Evolutionary conservation across 2,329 filamentous ascomycete genomes (phyloP), one percentile per base, ranked within the genome.

Genomic region (Fonsecaea erecta): DNA sequence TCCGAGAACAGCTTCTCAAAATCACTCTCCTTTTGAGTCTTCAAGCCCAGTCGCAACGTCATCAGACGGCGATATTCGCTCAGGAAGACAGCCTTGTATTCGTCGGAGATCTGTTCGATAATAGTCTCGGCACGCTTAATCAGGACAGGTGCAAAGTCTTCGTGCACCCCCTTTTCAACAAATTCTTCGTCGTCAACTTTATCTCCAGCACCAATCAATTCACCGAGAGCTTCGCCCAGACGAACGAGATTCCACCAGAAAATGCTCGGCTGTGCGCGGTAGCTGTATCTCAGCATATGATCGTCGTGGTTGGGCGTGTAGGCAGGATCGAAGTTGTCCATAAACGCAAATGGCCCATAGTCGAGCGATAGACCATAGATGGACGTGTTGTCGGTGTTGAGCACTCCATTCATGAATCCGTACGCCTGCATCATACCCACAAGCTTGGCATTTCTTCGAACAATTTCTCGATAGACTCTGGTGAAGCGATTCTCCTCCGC

Each of bases 301-400:
- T 99, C 95, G 77, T 99, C 95, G 76, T 99, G 95, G 75, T 99
- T 99, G 0, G 95, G 95, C 0, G 95, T 99, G 77, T 98, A 99
- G 16, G 84, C 82, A 0, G 94, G 94, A 73, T 99, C 94, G 74
- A 98, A 99, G 74, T 93, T 93, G 76, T 99, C 95, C 82, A 99
- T 90, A 77, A 99, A 99, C 4, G 95, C 95, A 73, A 99, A 99
- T 0, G 95, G 95, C 0, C 95, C 95, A 75, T 93, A 99, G 78
- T 99, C 95, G 68, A 99, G 90, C 5, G 90, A 94, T 0, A 99
- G 80, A 0, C 95, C 95, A 62, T 88, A 88, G 57, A 99, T 85
- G 0, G 93, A 97, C 0, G 95, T 99, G 76, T 99, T 99, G 75
- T 99, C 95, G 0, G 95, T 98, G 78, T 99, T 99, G 64, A 99